Evolutionary conservation across 495 filamentous ascomycete genomes (phyloP).

Genomic region (Penicillium mononematosum): DNA sequence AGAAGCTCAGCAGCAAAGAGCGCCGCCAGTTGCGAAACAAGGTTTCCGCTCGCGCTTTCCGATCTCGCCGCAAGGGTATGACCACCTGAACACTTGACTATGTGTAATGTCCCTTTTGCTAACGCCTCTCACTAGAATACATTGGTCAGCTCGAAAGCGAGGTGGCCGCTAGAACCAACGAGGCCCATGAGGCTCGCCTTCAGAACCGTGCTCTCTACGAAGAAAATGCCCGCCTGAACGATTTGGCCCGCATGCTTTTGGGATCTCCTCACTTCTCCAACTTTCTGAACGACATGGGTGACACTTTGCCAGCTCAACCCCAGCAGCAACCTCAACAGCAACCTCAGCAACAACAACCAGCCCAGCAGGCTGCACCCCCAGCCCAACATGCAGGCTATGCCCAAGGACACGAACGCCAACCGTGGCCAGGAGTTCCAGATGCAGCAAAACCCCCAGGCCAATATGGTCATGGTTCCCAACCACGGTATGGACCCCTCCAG

Average conservation of each 20-base stretch:
- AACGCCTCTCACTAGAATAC: conserved; percentile 69
- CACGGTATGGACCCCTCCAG: conserved; percentile 64
- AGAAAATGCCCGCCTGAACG: conserved; percentile 75
- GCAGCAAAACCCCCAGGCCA: conserved; percentile 61
- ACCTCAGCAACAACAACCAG: conserved; percentile 40
- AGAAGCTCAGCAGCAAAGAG: conserved; percentile 94
- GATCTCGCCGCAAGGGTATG: conserved; percentile 92
- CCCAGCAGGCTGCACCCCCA: conserved; percentile 25
- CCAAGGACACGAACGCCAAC: conserved; percentile 66
- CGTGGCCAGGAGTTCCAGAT: conserved; percentile 52
- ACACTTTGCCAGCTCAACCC: conserved; percentile 44
- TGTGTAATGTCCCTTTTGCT: conserved; percentile 23
- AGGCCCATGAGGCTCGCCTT: conserved; percentile 66
- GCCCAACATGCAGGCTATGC: conserved; percentile 23
- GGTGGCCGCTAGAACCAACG: conserved; percentile 67
- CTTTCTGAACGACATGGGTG: conserved; percentile 72
- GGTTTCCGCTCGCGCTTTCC: conserved; percentile 94
- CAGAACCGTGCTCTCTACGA: conserved; percentile 73
- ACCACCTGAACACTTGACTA: neutral
- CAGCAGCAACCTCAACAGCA: conserved; percentile 35
- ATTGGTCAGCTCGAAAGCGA: conserved; percentile 89
- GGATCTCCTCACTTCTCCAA: conserved; percentile 81
- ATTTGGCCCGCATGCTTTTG: conserved; percentile 78
- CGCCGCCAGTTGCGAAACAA: conserved; percentile 94
- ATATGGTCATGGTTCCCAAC: conserved; percentile 75